A percentile compares a stretch with the other conserved stretches of the same genome.
Evolutionary conservation across 495 filamentous ascomycete genomes (phyloP).

Genomic region (Hypomontagnella submonticulosa): DNA sequence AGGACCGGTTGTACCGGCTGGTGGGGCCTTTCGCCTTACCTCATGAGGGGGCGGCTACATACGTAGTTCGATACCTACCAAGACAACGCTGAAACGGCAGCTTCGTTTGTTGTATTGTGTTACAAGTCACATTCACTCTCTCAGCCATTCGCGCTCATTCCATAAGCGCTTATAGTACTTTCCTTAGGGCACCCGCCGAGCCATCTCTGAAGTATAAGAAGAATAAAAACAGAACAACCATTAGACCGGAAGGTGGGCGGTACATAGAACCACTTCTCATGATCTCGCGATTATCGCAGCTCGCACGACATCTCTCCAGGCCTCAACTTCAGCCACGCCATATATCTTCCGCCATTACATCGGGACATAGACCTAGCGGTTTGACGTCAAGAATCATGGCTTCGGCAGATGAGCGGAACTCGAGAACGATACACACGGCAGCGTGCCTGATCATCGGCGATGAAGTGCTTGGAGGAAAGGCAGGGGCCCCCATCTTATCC

Average conservation of each 20-base stretch:
- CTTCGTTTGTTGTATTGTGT: slow-evolving; percentile 4
- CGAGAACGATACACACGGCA: slow-evolving; percentile 82
- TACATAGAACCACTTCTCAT: slow-evolving; percentile 55
- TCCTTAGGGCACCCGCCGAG: no score
- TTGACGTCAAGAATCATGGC: slow-evolving; percentile 61
- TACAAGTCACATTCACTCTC: not conserved
- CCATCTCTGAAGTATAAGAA: no score
- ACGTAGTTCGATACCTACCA: not conserved
- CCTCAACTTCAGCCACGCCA: slow-evolving; percentile 67
- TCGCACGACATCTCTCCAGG: slow-evolving; percentile 77
- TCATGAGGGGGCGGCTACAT: slow-evolving; percentile 6
- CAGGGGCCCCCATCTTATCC: slow-evolving; percentile 45
- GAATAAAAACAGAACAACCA: no score
- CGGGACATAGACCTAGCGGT: slow-evolving; percentile 40
- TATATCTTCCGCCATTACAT: slow-evolving; percentile 54
- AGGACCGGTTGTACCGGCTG: not conserved
- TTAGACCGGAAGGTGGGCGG: not conserved
- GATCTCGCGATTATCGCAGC: slow-evolving; percentile 78
- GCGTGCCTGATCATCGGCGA: slow-evolving; percentile 96
- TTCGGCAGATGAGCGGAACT: slow-evolving; percentile 64
- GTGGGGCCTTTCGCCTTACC: slow-evolving; percentile 1
- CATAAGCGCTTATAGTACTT: no score
- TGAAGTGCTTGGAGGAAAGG: slow-evolving; percentile 97
- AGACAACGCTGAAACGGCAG: not conserved
- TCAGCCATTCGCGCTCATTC: slow-evolving; percentile 8